These are phyloP conservation scores for Gentiana straminea DNA, from an alignment of 257 asterid species.

Conservation along the genomic window DNA sequence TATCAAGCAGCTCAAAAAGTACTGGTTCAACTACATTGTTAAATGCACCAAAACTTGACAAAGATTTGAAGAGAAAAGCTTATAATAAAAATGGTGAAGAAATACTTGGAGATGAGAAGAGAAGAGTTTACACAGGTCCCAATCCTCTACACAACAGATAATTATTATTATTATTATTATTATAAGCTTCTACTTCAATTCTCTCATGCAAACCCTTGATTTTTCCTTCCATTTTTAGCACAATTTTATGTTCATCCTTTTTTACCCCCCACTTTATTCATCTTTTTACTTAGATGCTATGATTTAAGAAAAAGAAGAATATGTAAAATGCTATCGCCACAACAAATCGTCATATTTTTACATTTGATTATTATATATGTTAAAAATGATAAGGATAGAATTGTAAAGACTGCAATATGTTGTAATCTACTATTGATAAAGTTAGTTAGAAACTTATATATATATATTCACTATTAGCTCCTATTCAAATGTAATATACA, in stretches of 20 bases:
- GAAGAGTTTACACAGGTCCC: constrained; percentile 82
- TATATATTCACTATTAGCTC: too few relatives aligned
- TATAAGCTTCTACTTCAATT: constrained; percentile 22
- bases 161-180: constrained; percentile 14
- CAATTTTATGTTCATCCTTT: neutral
- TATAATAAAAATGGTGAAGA: constrained; percentile 13
- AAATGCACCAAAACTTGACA: constrained; percentile 19
- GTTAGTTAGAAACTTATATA: too few relatives aligned
- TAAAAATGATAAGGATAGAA: too few relatives aligned
- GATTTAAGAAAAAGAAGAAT: neutral
- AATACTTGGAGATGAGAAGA: constrained; percentile 53
- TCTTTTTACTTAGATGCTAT: constrained; percentile 2
- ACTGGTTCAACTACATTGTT: constrained; percentile 17
- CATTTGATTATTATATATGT: too few relatives aligned
- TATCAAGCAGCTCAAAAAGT: constrained; percentile 19
- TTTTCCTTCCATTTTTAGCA: neutral
- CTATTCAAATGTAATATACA: too few relatives aligned
- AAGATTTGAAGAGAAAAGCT: constrained; percentile 7
- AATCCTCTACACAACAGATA: constrained; percentile 94
- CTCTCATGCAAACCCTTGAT: constrained; percentile 25
- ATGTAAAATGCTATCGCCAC: too few relatives aligned
- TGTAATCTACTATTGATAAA: too few relatives aligned
- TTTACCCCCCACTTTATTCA: neutral
- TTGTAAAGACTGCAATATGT: too few relatives aligned
- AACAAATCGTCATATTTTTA: too few relatives aligned